Percentiles rank a stretch among this genome's conserved stretches.
Evolutionary conservation across 345 rosid species (phyloP).

Genomic region (Acer saccharum): DNA sequence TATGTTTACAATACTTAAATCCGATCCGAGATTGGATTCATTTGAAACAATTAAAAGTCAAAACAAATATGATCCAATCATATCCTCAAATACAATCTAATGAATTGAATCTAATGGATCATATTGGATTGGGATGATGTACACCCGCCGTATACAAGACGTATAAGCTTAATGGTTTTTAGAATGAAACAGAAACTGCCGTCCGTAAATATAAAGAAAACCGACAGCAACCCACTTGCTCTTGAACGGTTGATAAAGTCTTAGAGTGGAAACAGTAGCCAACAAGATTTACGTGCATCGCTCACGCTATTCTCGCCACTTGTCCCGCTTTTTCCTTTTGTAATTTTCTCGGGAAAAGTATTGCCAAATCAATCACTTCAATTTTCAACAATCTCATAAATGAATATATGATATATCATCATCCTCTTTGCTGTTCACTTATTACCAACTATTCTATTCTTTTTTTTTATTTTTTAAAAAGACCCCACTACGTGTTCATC

Average conservation of each 20-base stretch:
- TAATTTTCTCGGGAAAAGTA: slow-evolving; percentile 8
- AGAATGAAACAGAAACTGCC: no score
- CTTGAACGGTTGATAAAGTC: slow-evolving; percentile 16
- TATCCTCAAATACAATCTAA: no score
- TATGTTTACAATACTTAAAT: no score
- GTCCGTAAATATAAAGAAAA: neutral
- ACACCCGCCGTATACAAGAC: no score
- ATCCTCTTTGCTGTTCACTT: slow-evolving; percentile 17
- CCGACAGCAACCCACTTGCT: neutral
- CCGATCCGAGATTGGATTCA: no score
- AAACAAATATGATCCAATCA: no score
- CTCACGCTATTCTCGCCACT: slow-evolving; percentile 39
- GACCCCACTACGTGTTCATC: slow-evolving; percentile 24
- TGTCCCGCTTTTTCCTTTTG: slow-evolving; percentile 9
- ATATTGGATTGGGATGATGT: no score
- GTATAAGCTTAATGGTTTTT: no score
- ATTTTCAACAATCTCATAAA: neutral
- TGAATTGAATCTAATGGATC: no score
- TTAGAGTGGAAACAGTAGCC: neutral
- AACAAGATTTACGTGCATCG: slow-evolving; percentile 23
- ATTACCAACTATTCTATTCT: neutral
- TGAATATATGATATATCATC: neutral
- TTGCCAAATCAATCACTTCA: neutral
- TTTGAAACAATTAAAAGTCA: no score
- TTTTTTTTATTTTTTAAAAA: neutral